These are phyloP conservation scores for Fusarium brachygibbosum DNA, from an alignment of 2,329 filamentous ascomycete genomes.

Conservation along the genomic window DNA sequence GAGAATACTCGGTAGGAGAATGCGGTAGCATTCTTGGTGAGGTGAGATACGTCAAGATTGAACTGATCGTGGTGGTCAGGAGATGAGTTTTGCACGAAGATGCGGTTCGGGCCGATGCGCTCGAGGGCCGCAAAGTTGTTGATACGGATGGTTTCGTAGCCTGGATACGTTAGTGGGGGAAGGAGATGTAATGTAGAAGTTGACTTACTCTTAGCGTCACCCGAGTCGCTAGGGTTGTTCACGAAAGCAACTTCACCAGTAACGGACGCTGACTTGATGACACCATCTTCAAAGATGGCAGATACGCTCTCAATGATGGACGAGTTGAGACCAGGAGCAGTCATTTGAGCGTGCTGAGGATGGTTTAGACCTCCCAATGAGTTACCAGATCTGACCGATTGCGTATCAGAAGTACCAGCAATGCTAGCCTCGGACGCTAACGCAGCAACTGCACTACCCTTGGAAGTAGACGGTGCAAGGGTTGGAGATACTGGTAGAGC, in stretches of 20 bases:
- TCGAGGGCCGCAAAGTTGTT: slow-evolving; percentile 92
- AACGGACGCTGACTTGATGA: slow-evolving; percentile 78
- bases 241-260: slow-evolving; percentile 91
- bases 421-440: slow-evolving; percentile 74
- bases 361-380: slow-evolving; percentile 78
- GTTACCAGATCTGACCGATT: slow-evolving; percentile 90
- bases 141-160: slow-evolving; percentile 78
- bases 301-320: slow-evolving; percentile 95
- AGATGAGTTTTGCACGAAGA: slow-evolving; percentile 81
- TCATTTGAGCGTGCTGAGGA: slow-evolving; percentile 85
- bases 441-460: slow-evolving; percentile 62
- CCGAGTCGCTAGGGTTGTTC: slow-evolving; percentile 71
- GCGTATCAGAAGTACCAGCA: slow-evolving; percentile 79
- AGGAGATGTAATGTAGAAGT: not conserved
- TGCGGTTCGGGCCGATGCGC: slow-evolving; percentile 92
- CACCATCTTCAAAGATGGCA: slow-evolving; percentile 82
- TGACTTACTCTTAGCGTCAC: slow-evolving; percentile 63
- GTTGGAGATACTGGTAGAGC: slow-evolving; percentile 42
- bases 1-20: slow-evolving; percentile 94
- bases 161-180: slow-evolving; percentile 51
- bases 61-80: slow-evolving; percentile 82
- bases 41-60: slow-evolving; percentile 77
- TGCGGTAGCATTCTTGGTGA: slow-evolving; percentile 81
- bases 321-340: slow-evolving; percentile 82
- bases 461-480: slow-evolving; percentile 44